Evolutionary conservation across 495 filamentous ascomycete genomes (phyloP).

Genomic region (Trichoderma asperelloides): DNA sequence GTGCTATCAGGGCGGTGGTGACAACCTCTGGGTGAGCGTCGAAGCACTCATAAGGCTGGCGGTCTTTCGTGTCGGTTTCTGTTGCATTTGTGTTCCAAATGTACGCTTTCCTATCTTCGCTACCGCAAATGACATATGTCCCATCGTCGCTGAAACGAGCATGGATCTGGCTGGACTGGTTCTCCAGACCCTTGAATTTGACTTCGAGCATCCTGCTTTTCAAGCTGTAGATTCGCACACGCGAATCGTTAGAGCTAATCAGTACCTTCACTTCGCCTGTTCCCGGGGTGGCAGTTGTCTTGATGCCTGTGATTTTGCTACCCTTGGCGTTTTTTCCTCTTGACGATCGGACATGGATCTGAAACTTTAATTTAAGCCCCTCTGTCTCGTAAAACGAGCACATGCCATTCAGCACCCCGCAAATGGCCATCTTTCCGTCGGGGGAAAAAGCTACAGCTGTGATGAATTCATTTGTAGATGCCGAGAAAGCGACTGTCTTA

Average conservation of each 20-base stretch:
- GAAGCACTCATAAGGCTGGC: constrained; percentile 74
- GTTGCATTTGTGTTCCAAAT: constrained; percentile 66
- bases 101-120: constrained; percentile 81
- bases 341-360: constrained; percentile 83
- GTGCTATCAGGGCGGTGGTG: constrained; percentile 79
- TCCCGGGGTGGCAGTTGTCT: constrained; percentile 56
- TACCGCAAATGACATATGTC: constrained; percentile 83
- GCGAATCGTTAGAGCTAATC: constrained; percentile 91
- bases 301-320: constrained; percentile 94
- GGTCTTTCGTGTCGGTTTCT: constrained; percentile 59
- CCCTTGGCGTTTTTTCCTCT: constrained; percentile 91
- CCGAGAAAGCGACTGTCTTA: constrained; percentile 84
- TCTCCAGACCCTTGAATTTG: constrained; percentile 90
- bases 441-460: constrained; percentile 92
- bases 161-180: constrained; percentile 84
- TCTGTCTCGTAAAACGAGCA: constrained; percentile 95
- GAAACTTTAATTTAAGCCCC: constrained; percentile 70
- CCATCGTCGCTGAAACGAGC: constrained; percentile 85
- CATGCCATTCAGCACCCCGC: constrained; percentile 75
- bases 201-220: constrained; percentile 73
- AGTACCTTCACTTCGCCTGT: constrained; percentile 72
- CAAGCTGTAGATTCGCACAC: constrained; percentile 84
- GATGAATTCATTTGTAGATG: constrained; percentile 74
- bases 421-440: constrained; percentile 83
- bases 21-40: constrained; percentile 85